Evolutionary conservation across 2,329 filamentous ascomycete genomes (phyloP).

Genomic region (Phaeosphaeriaceae sp.): DNA sequence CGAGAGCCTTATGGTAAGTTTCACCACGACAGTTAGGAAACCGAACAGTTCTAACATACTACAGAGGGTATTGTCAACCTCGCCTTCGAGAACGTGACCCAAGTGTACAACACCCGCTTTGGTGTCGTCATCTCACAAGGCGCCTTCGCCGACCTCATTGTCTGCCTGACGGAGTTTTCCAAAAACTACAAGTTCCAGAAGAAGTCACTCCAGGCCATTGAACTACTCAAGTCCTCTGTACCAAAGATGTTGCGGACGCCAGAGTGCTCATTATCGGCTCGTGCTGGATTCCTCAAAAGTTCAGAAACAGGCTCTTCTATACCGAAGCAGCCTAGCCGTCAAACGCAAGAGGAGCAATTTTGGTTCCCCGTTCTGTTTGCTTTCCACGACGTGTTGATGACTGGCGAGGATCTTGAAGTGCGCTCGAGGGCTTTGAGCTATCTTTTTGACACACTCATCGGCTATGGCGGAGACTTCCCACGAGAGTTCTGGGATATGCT

Average conservation of each 20-base stretch:
- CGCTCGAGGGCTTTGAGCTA: slow-evolving; percentile 89
- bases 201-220: slow-evolving; percentile 95
- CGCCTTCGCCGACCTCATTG: slow-evolving; percentile 93
- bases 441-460: slow-evolving; percentile 91
- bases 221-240: slow-evolving; percentile 91
- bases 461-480: slow-evolving; percentile 89
- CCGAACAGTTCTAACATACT: slow-evolving; percentile 17
- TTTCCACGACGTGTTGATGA: slow-evolving; percentile 99
- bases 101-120: slow-evolving; percentile 94
- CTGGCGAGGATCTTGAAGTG: slow-evolving; percentile 96
- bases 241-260: slow-evolving; percentile 94
- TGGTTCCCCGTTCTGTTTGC: slow-evolving; percentile 99
- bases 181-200: slow-evolving; percentile 99
- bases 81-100: slow-evolving; percentile 94
- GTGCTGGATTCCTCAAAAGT: slow-evolving; percentile 59
- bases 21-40: neutral
- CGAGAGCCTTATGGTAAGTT: slow-evolving; percentile 77
- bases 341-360: slow-evolving; percentile 94
- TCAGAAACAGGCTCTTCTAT: slow-evolving; percentile 58
- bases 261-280: slow-evolving; percentile 86
- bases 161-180: slow-evolving; percentile 96
- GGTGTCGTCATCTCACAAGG: slow-evolving; percentile 95
- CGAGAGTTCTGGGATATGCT: slow-evolving; percentile 98
- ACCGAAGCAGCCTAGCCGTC: slow-evolving; percentile 72
- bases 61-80: slow-evolving; percentile 92